Evolutionary conservation across 2,329 filamentous ascomycete genomes (phyloP).

Genomic region (Aspergillus floridensis): DNA sequence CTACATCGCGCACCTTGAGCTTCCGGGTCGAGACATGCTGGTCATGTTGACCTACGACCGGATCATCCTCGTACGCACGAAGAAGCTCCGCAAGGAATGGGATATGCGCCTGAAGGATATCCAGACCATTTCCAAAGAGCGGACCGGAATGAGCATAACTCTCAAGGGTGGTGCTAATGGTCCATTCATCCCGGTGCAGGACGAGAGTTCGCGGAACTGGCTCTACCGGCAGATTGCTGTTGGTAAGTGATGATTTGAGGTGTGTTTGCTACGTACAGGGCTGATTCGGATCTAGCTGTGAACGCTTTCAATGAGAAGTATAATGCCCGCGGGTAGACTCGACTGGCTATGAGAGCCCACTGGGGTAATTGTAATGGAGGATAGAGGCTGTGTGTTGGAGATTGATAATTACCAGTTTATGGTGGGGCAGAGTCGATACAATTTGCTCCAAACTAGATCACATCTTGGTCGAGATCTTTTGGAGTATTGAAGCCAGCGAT

Average conservation of each 20-base stretch:
- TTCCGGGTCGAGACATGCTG: slow-evolving; percentile 82
- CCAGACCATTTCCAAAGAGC: slow-evolving; percentile 94
- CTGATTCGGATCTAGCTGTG: slow-evolving; percentile 46
- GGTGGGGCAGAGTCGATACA: neutral
- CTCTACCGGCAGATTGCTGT: slow-evolving; percentile 64
- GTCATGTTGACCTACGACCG: slow-evolving; percentile 84
- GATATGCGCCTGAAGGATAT: slow-evolving; percentile 94
- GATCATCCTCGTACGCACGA: slow-evolving; percentile 86
- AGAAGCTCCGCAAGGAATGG: slow-evolving; percentile 87
- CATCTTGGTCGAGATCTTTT: neutral
- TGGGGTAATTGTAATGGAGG: neutral
- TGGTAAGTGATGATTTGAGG: slow-evolving; percentile 35
- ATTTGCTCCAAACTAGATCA: neutral
- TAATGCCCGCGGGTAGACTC: slow-evolving; percentile 38
- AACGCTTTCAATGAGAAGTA: slow-evolving; percentile 68
- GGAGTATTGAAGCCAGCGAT: neutral
- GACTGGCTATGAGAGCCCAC: neutral
- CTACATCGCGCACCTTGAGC: slow-evolving; percentile 94
- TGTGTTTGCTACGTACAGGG: neutral
- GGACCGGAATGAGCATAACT: slow-evolving; percentile 86
- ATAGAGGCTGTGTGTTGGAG: neutral
- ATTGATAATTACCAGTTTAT: neutral
- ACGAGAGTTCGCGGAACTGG: slow-evolving; percentile 72
- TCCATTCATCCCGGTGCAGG: slow-evolving; percentile 89
- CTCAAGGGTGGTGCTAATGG: slow-evolving; percentile 89